phyloP scores from a whole-genome alignment of 2,329 filamentous ascomycete genomes.

The Colletotrichum phormii region DNA sequence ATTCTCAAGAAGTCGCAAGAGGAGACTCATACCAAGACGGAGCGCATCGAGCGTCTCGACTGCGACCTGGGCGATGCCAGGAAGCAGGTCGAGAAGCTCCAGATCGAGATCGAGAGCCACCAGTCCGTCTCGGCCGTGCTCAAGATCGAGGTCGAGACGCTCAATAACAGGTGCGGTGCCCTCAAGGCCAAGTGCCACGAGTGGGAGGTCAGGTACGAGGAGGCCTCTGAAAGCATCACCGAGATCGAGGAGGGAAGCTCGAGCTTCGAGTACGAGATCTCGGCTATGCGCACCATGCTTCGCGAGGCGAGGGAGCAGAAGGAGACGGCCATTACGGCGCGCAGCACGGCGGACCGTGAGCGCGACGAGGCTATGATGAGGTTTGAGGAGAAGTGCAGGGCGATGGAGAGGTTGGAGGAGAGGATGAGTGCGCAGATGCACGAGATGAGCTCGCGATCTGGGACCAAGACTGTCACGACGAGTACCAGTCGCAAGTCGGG shows the following conservation, averaged over 20 bases:
- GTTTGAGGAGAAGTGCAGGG: slow-evolving; percentile 26
- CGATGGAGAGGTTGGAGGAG: slow-evolving; percentile 32
- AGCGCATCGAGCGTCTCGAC: slow-evolving; percentile 22
- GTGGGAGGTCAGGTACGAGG: slow-evolving; percentile 26
- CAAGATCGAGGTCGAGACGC: slow-evolving; percentile 20
- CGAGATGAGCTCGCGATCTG: slow-evolving; percentile 6
- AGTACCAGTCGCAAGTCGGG: neutral
- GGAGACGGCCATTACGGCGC: slow-evolving; percentile 24
- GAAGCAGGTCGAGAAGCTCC: slow-evolving; percentile 1
- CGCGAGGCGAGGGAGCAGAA: slow-evolving; percentile 30
- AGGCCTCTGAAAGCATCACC: slow-evolving; percentile 30
- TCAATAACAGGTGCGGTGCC: slow-evolving; percentile 7
- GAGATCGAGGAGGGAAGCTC: slow-evolving; percentile 32
- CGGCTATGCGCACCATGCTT: slow-evolving; percentile 26
- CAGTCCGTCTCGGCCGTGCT: neutral
- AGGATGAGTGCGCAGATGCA: slow-evolving; percentile 24
- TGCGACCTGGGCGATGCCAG: neutral
- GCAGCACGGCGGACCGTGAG: slow-evolving; percentile 27
- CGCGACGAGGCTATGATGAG: slow-evolving; percentile 15
- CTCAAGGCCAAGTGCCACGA: slow-evolving; percentile 27
- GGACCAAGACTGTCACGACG: neutral
- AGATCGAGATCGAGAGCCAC: slow-evolving; percentile 16
- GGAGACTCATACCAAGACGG: slow-evolving; percentile 17
- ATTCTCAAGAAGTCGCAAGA: slow-evolving; percentile 20
- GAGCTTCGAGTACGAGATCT: slow-evolving; percentile 23